Evolutionary conservation across 139 green algal genomes (phyloP).

Genomic region (Coelastrella sp.): DNA sequence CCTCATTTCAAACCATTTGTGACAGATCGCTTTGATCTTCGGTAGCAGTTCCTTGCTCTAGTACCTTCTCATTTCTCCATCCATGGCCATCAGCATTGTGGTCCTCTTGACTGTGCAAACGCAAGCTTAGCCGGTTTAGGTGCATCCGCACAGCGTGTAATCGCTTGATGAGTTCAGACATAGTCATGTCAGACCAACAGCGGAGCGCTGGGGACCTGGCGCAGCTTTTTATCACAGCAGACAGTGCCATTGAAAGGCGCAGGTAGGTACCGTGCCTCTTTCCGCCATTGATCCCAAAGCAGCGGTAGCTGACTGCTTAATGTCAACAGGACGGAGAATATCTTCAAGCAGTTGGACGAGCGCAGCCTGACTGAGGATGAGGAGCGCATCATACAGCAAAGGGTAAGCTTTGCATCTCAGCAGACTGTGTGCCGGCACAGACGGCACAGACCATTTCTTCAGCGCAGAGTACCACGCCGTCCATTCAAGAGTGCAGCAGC

Average conservation of each 20-base stretch:
- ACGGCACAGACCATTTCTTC: too few relatives aligned
- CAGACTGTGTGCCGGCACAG: neutral
- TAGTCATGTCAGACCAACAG: neutral
- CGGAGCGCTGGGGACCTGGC: neutral
- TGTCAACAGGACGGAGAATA: constrained; percentile 74
- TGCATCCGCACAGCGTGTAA: neutral
- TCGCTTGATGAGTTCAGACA: neutral
- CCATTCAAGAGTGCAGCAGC: too few relatives aligned
- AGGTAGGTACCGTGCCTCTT: neutral
- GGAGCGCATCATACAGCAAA: constrained; percentile 80
- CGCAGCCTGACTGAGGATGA: constrained; percentile 81
- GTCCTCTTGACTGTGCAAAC: neutral
- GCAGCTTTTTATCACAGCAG: constrained; percentile 39
- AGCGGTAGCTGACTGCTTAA: too few relatives aligned
- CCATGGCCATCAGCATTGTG: neutral
- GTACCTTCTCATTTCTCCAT: neutral
- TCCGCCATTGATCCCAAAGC: neutral
- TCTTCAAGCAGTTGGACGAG: constrained; percentile 87
- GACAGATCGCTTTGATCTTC: too few relatives aligned
- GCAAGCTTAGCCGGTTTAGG: neutral
- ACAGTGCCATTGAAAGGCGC: constrained; percentile 37
- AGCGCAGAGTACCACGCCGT: too few relatives aligned
- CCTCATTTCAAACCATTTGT: too few relatives aligned
- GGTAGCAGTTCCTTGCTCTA: too few relatives aligned
- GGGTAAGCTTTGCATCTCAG: constrained; percentile 59